Percentiles rank a stretch among this genome's conserved stretches.
Evolutionary conservation across 2,329 filamentous ascomycete genomes (phyloP).

Genomic region (Xylariaceae sp.): DNA sequence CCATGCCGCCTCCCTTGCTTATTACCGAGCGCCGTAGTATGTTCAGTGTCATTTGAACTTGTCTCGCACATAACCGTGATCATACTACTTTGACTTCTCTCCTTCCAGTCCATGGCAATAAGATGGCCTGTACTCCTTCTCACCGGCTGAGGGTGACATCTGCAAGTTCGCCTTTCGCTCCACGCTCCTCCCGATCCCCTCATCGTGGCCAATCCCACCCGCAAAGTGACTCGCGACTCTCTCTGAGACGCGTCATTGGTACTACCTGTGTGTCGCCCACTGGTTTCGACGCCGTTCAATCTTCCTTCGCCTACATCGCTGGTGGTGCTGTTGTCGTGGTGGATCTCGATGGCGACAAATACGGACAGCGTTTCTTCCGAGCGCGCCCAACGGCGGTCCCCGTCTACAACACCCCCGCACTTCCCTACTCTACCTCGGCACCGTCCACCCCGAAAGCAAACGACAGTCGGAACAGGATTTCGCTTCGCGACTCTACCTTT

Average conservation of each 20-base stretch:
- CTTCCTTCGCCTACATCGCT: conserved; percentile 83
- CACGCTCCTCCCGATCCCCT: conserved; percentile 59
- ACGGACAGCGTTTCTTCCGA: conserved; percentile 81
- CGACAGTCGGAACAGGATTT: conserved; percentile 55
- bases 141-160: conserved; percentile 66
- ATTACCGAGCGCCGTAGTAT: conserved; percentile 22
- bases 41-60: conserved; percentile 23
- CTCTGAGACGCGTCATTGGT: conserved; percentile 79
- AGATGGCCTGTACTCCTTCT: conserved; percentile 56
- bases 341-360: conserved; percentile 63
- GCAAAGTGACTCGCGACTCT: conserved; percentile 58
- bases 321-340: conserved; percentile 91
- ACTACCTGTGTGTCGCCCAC: conserved; percentile 81
- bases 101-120: conserved; percentile 43
- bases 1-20: conserved; percentile 24
- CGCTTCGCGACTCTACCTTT: conserved; percentile 46
- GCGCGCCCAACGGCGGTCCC: conserved; percentile 75
- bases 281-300: conserved; percentile 75
- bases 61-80: conserved; percentile 7
- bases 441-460: conserved; percentile 56
- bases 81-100: background rate
- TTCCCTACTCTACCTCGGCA: conserved; percentile 44
- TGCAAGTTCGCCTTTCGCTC: conserved; percentile 66
- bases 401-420: conserved; percentile 51
- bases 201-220: conserved; percentile 43